These are phyloP conservation scores for Barbatosphaeria neglecta DNA, from an alignment of 495 filamentous ascomycete genomes.

Conservation along the genomic window DNA sequence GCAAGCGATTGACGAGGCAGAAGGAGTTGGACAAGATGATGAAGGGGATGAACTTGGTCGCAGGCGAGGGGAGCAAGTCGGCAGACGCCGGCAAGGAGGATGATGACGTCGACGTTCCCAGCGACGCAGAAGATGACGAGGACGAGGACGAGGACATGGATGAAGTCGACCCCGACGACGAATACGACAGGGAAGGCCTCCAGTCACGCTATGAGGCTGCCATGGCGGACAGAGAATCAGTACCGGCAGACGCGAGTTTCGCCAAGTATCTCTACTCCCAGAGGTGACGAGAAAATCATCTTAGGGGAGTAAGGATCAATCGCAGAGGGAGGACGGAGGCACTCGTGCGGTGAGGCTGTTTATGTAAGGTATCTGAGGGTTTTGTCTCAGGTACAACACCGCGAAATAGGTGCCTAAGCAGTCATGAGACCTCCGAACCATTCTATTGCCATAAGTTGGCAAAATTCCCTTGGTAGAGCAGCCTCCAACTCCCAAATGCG, in stretches of 20 bases:
- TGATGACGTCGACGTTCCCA: conserved; percentile 39
- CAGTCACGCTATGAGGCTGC: conserved; percentile 50
- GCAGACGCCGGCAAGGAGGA: conserved; percentile 18
- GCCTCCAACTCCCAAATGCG: no score
- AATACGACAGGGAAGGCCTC: conserved; percentile 46
- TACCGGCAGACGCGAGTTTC: conserved; percentile 45
- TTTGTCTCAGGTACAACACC: no score
- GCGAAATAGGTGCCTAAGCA: no score
- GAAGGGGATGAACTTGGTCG: conserved; percentile 76
- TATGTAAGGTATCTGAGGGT: no score
- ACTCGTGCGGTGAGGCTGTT: no score
- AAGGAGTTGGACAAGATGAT: conserved; percentile 83
- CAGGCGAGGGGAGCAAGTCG: conserved; percentile 6
- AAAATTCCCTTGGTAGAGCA: no score
- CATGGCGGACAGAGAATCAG: conserved; percentile 34
- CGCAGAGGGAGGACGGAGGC: no score
- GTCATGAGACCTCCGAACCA: no score
- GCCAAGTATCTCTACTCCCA: conserved; percentile 42
- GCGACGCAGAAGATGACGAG: conserved; percentile 52
- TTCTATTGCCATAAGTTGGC: no score
- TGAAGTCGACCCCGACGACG: conserved; percentile 35
- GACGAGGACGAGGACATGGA: conserved; percentile 36
- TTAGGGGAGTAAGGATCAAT: no score
- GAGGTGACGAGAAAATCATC: no score
- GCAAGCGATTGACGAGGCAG: conserved; percentile 56